Percentiles rank a stretch among this genome's conserved stretches.
Conservation (phyloP, 2,329 filamentous ascomycete genomes). For the Calonectria honghensis region DNA sequence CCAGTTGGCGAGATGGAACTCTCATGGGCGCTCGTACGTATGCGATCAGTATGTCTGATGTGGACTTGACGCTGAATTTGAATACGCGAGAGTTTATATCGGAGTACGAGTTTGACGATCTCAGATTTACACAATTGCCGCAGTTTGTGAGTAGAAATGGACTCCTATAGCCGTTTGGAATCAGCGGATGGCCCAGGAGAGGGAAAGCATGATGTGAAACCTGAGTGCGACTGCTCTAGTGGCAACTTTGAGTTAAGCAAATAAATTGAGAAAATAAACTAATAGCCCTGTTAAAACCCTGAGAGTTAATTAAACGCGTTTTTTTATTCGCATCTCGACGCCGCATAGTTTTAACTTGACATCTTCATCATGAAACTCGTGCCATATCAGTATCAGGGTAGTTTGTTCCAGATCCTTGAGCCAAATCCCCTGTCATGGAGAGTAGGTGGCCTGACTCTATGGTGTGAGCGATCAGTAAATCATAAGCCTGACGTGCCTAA, state of each 20-base stretch:
- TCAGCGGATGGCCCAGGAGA: background rate
- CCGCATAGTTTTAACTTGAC: too few species aligned
- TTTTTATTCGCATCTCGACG: too few species aligned
- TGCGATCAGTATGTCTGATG: conserved; percentile 14
- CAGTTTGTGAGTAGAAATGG: background rate
- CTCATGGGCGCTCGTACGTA: conserved; percentile 37
- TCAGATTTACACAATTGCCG: conserved; percentile 12
- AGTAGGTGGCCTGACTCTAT: background rate
- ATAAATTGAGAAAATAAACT: background rate
- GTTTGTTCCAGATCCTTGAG: background rate
- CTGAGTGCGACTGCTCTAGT: too few species aligned
- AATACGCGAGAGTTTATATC: conserved; percentile 44
- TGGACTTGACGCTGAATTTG: conserved; percentile 44
- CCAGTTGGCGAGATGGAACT: conserved; percentile 35
- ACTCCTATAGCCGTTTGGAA: background rate
- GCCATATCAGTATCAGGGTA: background rate
- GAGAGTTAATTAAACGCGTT: too few species aligned
- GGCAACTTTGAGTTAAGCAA: too few species aligned
- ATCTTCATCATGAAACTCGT: too few species aligned
- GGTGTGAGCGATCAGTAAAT: background rate
- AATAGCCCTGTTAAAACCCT: background rate
- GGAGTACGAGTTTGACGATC: conserved; percentile 30
- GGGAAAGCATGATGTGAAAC: background rate
- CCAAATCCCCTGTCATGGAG: background rate
- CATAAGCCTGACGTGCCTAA: too few species aligned